phyloP scores from a whole-genome alignment of 768 basidiomycete species.

The Mycena rebaudengoi region DNA sequence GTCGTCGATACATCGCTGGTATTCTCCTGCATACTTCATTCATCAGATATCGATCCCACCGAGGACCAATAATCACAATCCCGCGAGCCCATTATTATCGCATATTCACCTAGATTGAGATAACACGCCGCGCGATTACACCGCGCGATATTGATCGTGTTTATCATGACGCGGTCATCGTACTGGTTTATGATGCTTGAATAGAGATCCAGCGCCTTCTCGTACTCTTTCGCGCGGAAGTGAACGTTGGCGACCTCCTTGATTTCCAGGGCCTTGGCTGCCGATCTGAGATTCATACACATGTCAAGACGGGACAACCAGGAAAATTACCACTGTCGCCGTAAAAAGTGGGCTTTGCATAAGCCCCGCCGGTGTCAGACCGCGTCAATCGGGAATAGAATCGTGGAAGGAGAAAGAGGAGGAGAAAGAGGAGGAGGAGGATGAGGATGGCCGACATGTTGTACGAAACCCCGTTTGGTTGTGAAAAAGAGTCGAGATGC shows the following conservation, averaged over 20 bases:
- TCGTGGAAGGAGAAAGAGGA: no score
- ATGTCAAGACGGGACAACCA: background rate
- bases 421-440: no score
- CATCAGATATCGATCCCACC: no score
- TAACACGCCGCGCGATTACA: constrained; percentile 25
- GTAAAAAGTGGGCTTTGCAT: constrained; percentile 7
- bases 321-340: background rate
- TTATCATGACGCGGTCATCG: constrained; percentile 19
- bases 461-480: no score
- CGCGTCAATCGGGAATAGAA: no score
- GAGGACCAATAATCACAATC: no score
- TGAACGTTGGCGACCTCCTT: constrained; percentile 19
- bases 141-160: constrained; percentile 7
- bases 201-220: constrained; percentile 14
- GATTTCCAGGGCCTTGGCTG: constrained; percentile 18
- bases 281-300: background rate
- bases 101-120: constrained; percentile 7
- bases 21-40: no score
- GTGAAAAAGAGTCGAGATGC: no score
- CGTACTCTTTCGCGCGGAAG: constrained; percentile 11
- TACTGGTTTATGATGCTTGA: constrained; percentile 16
- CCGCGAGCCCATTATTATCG: no score
- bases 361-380: no score
- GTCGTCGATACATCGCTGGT: constrained; percentile 22
- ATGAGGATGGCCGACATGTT: no score